Evolutionary conservation across 1,139 yeast genomes (phyloP).

Genomic region (Zygoascus hellenicus): DNA sequence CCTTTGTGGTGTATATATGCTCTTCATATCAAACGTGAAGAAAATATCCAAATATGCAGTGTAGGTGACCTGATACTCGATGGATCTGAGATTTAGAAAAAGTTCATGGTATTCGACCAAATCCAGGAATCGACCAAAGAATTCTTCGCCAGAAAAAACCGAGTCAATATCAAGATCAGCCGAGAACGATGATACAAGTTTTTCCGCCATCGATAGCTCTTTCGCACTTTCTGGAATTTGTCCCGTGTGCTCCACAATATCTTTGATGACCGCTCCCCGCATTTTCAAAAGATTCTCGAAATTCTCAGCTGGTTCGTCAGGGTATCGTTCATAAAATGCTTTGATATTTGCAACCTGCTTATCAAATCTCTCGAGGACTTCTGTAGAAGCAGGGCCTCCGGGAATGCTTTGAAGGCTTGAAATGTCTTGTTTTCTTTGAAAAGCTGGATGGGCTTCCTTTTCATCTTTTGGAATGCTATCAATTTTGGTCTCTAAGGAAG

Average conservation of each 20-base stretch:
- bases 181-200: slow-evolving; percentile 36
- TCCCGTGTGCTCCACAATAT: slow-evolving; percentile 13
- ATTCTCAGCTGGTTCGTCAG: slow-evolving; percentile 35
- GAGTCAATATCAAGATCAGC: slow-evolving; percentile 43
- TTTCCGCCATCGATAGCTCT: slow-evolving; percentile 6
- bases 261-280: slow-evolving; percentile 17
- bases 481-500: slow-evolving; percentile 15
- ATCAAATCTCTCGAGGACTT: slow-evolving; percentile 42
- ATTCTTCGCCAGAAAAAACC: slow-evolving; percentile 55
- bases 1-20: slow-evolving; percentile 20
- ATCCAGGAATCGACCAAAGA: slow-evolving; percentile 61
- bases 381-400: slow-evolving; percentile 4
- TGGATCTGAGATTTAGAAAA: slow-evolving; percentile 44
- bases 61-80: slow-evolving; percentile 37
- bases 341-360: slow-evolving; percentile 35
- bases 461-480: slow-evolving; percentile 1
- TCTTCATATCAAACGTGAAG: slow-evolving; percentile 37
- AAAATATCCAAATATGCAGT: slow-evolving; percentile 47
- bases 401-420: slow-evolving; percentile 2
- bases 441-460: slow-evolving; percentile 14
- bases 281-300: slow-evolving; percentile 35
- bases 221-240: slow-evolving; percentile 10
- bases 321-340: slow-evolving; percentile 31
- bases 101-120: slow-evolving; percentile 44
- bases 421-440: slow-evolving; percentile 16